Conservation (phyloP, 257 asterid species). For the Osmanthus fragrans region DNA sequence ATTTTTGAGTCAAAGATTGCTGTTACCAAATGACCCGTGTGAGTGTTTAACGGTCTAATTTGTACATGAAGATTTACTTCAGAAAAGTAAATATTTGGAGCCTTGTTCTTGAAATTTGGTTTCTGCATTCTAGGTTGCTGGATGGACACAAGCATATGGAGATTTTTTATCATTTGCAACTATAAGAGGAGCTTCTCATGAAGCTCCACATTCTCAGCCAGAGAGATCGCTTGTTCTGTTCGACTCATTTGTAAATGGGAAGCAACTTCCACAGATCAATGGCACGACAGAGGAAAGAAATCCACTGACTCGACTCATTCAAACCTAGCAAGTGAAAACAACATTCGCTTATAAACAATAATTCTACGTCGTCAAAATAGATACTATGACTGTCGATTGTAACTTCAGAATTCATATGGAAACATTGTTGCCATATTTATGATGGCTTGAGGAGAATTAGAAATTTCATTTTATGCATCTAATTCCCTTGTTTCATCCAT, state of each 20-base stretch:
- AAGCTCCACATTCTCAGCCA: slow-evolving; percentile 86
- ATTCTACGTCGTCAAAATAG: no score
- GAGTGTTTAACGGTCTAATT: neutral
- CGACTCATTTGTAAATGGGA: slow-evolving; percentile 59
- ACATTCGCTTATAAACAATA: neutral
- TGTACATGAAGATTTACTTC: neutral
- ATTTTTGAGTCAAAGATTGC: no score
- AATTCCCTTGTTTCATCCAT: no score
- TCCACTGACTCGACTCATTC: slow-evolving; percentile 23
- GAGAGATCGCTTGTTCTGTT: slow-evolving; percentile 69
- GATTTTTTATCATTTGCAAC: slow-evolving; percentile 67
- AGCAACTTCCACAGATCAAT: slow-evolving; percentile 43
- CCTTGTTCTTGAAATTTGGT: neutral
- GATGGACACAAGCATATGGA: slow-evolving; percentile 74
- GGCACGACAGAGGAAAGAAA: neutral
- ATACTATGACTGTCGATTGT: no score
- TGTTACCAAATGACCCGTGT: no score
- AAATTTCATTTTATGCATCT: no score
- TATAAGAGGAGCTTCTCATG: slow-evolving; percentile 85
- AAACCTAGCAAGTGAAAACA: neutral
- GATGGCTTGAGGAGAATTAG: neutral
- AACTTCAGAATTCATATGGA: no score
- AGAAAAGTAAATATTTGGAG: no score
- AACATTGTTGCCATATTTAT: no score
- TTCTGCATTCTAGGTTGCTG: slow-evolving; percentile 52